Evolutionary conservation across 345 rosid species (phyloP).

Genomic region (Moringa oleifera): DNA sequence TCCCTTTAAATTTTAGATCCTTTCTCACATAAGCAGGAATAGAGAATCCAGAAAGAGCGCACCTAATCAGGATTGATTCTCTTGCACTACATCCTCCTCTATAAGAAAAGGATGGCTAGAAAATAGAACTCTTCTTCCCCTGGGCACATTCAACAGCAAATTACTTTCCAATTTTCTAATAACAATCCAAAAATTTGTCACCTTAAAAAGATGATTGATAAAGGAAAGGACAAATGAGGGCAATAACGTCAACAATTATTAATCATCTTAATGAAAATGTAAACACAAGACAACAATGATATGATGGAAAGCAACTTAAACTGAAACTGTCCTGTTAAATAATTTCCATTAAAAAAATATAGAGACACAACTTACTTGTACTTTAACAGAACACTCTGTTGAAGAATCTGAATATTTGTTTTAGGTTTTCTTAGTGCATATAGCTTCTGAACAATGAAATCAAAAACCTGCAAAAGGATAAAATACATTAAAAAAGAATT

Average conservation of each 20-base stretch:
- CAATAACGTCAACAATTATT: no score
- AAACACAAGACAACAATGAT: no score
- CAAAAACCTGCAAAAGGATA: conserved; percentile 65
- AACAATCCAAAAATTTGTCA: not conserved
- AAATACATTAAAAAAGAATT: not conserved
- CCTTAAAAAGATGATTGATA: not conserved
- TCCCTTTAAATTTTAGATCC: no score
- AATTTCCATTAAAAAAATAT: not conserved
- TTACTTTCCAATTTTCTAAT: not conserved
- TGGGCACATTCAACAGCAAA: no score
- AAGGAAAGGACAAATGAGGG: not conserved
- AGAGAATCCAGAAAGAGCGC: no score
- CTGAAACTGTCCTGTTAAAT: no score
- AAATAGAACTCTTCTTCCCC: not conserved
- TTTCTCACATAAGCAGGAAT: no score
- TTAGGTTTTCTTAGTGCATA: conserved; percentile 95
- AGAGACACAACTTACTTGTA: conserved; percentile 67
- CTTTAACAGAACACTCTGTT: conserved; percentile 89
- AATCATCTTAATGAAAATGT: not conserved
- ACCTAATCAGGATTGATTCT: no score
- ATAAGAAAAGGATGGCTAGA: not conserved
- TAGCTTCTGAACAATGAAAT: conserved; percentile 95
- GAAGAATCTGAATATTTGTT: conserved; percentile 98
- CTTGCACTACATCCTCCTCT: no score
- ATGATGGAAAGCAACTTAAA: no score